Percentiles rank a stretch among this genome's conserved stretches.
Conservation (phyloP, 352 stramenopile genomes). For the Globisporangium polare region DNA sequence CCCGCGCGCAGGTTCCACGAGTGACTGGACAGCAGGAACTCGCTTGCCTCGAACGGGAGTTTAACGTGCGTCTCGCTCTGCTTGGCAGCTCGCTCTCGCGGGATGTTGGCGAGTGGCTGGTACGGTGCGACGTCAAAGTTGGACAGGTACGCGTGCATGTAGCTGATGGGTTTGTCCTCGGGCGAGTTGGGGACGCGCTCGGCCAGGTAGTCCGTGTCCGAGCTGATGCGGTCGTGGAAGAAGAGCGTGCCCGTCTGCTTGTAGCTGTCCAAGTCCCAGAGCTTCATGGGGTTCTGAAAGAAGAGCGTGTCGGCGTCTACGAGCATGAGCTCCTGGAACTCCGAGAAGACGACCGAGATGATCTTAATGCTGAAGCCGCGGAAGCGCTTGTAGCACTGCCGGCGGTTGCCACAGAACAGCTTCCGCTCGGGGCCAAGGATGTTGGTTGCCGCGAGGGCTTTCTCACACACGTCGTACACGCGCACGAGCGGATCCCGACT, state of each 20-base stretch:
- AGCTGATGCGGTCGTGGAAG: slow-evolving; percentile 49
- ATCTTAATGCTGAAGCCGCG: slow-evolving; percentile 68
- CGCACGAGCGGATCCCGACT: slow-evolving; percentile 37
- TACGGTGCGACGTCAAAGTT: slow-evolving; percentile 49
- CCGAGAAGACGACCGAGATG: slow-evolving; percentile 54
- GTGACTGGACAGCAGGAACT: slow-evolving; percentile 49
- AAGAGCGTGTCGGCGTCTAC: slow-evolving; percentile 71
- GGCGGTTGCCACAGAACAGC: slow-evolving; percentile 49
- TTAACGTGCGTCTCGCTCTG: slow-evolving; percentile 22
- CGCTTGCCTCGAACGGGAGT: slow-evolving; percentile 43
- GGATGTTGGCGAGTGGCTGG: slow-evolving; percentile 29
- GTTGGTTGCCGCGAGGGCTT: slow-evolving; percentile 27
- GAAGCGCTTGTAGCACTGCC: slow-evolving; percentile 42
- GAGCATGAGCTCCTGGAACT: slow-evolving; percentile 70
- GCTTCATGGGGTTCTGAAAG: slow-evolving; percentile 45
- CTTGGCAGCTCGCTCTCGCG: slow-evolving; percentile 13
- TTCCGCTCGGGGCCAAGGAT: slow-evolving; percentile 18
- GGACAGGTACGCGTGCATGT: slow-evolving; percentile 50
- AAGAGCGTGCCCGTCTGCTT: slow-evolving; percentile 50
- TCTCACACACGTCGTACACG: slow-evolving; percentile 64
- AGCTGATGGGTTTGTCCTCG: slow-evolving; percentile 22
- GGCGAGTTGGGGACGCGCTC: slow-evolving; percentile 17
- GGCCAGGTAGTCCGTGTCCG: slow-evolving; percentile 36
- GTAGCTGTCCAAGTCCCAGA: slow-evolving; percentile 57
- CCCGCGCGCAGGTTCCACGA: slow-evolving; percentile 61